Base-by-base conservation (phyloP, 2,329 filamentous ascomycete species). In the Pyrenophora seminiperda region DNA sequence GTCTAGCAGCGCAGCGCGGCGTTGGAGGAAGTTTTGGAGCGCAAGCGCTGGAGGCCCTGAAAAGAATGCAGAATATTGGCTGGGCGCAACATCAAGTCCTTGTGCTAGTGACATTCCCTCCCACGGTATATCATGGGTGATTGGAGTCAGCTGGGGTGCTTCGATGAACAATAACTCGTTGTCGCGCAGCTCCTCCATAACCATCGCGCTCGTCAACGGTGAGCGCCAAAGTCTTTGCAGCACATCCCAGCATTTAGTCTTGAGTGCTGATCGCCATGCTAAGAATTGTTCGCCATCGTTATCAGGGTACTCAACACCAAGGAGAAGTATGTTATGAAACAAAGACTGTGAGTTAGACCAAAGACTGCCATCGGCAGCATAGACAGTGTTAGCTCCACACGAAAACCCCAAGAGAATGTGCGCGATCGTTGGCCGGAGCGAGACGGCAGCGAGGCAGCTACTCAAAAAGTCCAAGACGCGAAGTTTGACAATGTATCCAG, bases 371-470 rank as follows among this genome's bases (percentile, higher is more conserved):
- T 84, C 76, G 41, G 88, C 81, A 24, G 94, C 77, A 18, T 84
- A 84, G 2, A 97, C 77, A 7, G 82, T 81, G 55, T 85, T 86
- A 29, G 87, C 83, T 34, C 85, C 83, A 63, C 91, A 95, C 47
- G 83, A 83, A 71, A 99, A 97, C 0, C 94, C 94, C 4, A 99
- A 83, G 2, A 99, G 78, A 37, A 96, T 80, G 71, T 99, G 95
- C 0, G 93, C 94, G 59, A 99, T 87, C 2, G 88, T 95, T 4
- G 94, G 92, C 61, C 86, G 84, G 61, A 88, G 83, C 1, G 89
- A 86, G 19, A 87, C 88, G 27, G 88, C 85, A 45, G 83, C 81
- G 2, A 99, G 80, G 67, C 90, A 96, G 46, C 86, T 84, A 61
- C 90, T 88, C 30, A 99, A 77, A 63, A 99, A 93, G 56, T 93